Evolutionary conservation across 2,329 filamentous ascomycete species (phyloP).

Genomic region (Aspergillus unguis): DNA sequence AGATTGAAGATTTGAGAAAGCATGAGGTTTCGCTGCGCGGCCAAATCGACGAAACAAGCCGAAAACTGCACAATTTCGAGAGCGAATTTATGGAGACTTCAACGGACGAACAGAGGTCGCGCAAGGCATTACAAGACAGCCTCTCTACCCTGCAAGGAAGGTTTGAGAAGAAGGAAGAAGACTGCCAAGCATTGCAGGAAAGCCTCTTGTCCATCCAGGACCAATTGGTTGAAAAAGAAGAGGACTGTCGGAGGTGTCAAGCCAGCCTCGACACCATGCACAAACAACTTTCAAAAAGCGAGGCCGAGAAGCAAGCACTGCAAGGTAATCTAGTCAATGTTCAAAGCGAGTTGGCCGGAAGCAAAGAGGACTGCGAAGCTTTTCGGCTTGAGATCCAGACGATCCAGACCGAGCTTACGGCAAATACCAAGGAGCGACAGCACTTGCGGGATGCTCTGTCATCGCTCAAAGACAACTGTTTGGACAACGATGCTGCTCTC

Average conservation of each 20-base stretch:
- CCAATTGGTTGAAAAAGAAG: slow-evolving; percentile 9
- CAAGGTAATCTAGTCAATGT: background rate
- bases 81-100: slow-evolving; percentile 7
- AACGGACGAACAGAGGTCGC: slow-evolving; percentile 6
- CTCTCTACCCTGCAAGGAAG: background rate
- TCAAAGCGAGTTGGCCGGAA: background rate
- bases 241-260: background rate
- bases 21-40: slow-evolving; percentile 18
- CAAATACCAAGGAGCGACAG: background rate
- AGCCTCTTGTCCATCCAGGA: slow-evolving; percentile 16
- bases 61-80: slow-evolving; percentile 23
- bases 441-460: background rate
- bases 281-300: background rate
- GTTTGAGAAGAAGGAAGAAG: slow-evolving; percentile 28
- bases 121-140: slow-evolving; percentile 11
- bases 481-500: background rate
- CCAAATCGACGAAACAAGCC: slow-evolving; percentile 21
- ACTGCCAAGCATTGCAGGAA: slow-evolving; percentile 14
- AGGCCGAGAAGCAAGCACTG: slow-evolving; percentile 1
- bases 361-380: background rate
- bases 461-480: background rate
- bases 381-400: slow-evolving; percentile 10
- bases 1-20: slow-evolving; percentile 23
- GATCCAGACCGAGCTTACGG: slow-evolving; percentile 15
- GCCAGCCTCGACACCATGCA: background rate